These are phyloP conservation scores for Exutisphaerella laricina DNA, from an alignment of 2,329 filamentous ascomycete species.

Conservation along the genomic window DNA sequence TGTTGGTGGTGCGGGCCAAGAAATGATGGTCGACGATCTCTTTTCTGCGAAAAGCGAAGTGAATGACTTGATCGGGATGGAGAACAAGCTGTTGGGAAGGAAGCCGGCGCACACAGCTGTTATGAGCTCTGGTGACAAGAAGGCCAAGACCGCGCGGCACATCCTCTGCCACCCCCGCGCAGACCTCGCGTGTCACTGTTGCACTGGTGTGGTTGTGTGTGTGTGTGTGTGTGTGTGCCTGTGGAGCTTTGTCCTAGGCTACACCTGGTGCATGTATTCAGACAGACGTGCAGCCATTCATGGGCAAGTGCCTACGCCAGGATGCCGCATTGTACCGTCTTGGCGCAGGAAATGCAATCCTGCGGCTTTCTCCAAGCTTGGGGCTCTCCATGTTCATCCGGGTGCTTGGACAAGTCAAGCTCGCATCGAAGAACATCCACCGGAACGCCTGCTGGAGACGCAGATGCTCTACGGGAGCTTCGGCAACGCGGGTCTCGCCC, in stretches of 20 bases:
- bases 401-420: neutral
- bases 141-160: neutral
- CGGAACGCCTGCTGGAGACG: neutral
- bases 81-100: neutral
- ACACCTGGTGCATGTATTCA: too few species aligned
- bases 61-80: neutral
- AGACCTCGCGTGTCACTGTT: neutral
- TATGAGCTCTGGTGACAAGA: neutral
- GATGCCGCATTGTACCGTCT: conserved; percentile 3
- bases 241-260: too few species aligned
- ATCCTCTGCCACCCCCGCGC: neutral
- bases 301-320: neutral
- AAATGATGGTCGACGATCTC: neutral
- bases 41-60: neutral
- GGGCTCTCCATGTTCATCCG: neutral
- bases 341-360: neutral
- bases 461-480: neutral
- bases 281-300: neutral
- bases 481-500: neutral
- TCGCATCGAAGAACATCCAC: too few species aligned
- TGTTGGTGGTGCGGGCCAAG: neutral
- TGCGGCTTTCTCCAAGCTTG: neutral
- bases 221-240: too few species aligned
- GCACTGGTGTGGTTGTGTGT: neutral
- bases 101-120: neutral